Percentiles rank a stretch among this genome's conserved stretches.
phyloP scores from a whole-genome alignment of 257 asterid genomes.

The Jacaranda mimosifolia region DNA sequence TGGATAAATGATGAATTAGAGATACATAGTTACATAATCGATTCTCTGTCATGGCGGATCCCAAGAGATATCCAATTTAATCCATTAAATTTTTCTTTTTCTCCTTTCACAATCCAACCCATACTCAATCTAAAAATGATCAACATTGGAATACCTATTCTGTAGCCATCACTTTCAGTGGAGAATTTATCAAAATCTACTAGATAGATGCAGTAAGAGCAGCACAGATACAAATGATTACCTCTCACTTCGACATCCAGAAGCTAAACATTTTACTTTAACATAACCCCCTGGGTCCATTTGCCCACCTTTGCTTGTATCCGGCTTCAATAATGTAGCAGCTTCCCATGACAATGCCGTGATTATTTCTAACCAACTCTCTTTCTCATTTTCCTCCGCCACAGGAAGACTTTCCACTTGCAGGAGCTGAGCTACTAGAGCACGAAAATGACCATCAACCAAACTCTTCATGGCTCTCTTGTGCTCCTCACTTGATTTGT shows the following conservation, averaged over 20 bases:
- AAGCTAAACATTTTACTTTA: slow-evolving; percentile 92
- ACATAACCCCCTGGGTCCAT: slow-evolving; percentile 98
- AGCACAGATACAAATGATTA: slow-evolving; percentile 45
- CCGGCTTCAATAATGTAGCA: slow-evolving; percentile 85
- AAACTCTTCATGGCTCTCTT: slow-evolving; percentile 74
- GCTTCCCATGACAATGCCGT: slow-evolving; percentile 95
- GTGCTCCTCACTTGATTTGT: slow-evolving; percentile 85
- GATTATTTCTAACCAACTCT: slow-evolving; percentile 91
- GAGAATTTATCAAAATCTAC: slow-evolving; percentile 11
- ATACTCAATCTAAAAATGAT: slow-evolving; percentile 11
- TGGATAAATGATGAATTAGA: slow-evolving; percentile 9
- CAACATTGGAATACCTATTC: not conserved
- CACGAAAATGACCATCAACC: slow-evolving; percentile 94
- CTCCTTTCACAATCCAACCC: slow-evolving; percentile 15
- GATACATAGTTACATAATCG: slow-evolving; percentile 9
- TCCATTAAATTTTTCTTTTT: slow-evolving; percentile 14
- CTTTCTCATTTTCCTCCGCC: slow-evolving; percentile 77
- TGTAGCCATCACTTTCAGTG: slow-evolving; percentile 21
- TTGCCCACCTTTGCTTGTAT: slow-evolving; percentile 88
- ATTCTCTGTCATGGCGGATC: slow-evolving; percentile 8
- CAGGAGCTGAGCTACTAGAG: slow-evolving; percentile 89
- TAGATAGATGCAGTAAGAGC: slow-evolving; percentile 19
- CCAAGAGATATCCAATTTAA: slow-evolving; percentile 23
- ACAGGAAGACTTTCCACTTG: slow-evolving; percentile 80
- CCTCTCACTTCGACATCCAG: slow-evolving; percentile 93